A percentile compares a stretch with the other conserved stretches of the same genome.
phyloP scores from a whole-genome alignment of 2,329 filamentous ascomycete species.

The Mollisiaceae sp. region DNA sequence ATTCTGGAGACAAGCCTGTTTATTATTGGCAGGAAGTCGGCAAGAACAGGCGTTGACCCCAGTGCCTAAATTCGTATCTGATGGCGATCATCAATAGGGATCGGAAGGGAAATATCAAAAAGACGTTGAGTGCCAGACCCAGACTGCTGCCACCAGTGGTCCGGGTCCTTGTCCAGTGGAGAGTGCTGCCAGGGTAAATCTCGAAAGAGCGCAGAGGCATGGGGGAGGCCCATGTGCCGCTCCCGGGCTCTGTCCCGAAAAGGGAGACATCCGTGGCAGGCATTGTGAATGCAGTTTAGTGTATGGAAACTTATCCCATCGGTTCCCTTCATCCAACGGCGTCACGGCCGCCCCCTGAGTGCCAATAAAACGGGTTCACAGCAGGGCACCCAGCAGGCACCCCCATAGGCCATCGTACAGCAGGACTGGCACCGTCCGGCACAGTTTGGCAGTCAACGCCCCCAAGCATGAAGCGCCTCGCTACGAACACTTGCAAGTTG shows the following conservation, averaged over 20 bases:
- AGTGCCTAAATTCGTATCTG: conserved; percentile 41
- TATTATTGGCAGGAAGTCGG: conserved; percentile 23
- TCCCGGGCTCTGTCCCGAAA: conserved; percentile 33
- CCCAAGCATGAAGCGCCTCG: conserved; percentile 11
- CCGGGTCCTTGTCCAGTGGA: not conserved
- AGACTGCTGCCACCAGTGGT: not conserved
- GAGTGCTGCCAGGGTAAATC: conserved; percentile 18
- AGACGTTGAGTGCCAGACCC: conserved; percentile 35
- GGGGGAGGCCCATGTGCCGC: conserved; percentile 34
- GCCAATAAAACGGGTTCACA: conserved; percentile 4
- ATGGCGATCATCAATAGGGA: conserved; percentile 34
- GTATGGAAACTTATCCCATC: conserved; percentile 9
- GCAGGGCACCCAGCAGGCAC: too few relatives aligned
- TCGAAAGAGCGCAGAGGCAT: conserved; percentile 29
- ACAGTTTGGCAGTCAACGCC: not conserved
- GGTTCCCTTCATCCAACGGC: conserved; percentile 12
- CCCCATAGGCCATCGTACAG: not conserved
- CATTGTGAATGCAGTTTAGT: conserved; percentile 32
- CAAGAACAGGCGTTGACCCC: conserved; percentile 13
- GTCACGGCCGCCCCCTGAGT: conserved; percentile 15
- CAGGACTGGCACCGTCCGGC: too few relatives aligned
- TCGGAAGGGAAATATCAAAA: conserved; percentile 33
- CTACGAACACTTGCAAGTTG: conserved; percentile 11
- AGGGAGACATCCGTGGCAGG: conserved; percentile 32
- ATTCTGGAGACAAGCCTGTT: conserved; percentile 10